These are phyloP conservation scores for Fusarium redolens DNA, from an alignment of 2,329 filamentous ascomycete species.

Conservation along the genomic window DNA sequence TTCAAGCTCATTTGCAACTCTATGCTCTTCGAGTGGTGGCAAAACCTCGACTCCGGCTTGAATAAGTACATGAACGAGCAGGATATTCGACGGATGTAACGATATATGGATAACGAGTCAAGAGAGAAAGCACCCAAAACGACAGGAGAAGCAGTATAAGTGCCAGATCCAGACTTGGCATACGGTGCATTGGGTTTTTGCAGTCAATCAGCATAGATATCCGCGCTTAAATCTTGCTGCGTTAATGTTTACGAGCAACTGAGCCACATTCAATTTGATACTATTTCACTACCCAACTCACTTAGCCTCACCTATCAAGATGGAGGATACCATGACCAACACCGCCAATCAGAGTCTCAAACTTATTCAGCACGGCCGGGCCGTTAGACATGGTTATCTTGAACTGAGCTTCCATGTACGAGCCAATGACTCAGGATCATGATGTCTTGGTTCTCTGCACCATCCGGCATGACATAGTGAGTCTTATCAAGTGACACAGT, in stretches of 20 bases:
- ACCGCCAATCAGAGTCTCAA: background rate
- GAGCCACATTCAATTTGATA: conserved; percentile 38
- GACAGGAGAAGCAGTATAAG: conserved; percentile 1
- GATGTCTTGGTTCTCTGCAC: conserved; percentile 6
- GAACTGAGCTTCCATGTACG: background rate
- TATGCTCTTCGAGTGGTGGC: conserved; percentile 99
- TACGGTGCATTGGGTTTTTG: conserved; percentile 28
- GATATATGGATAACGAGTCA: conserved; percentile 7
- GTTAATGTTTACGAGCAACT: conserved; percentile 7
- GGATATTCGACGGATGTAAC: conserved; percentile 84
- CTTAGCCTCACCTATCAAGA: background rate
- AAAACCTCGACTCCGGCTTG: conserved; percentile 81
- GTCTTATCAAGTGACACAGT: conserved; percentile 27
- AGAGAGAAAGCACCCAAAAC: conserved; percentile 5
- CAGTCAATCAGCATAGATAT: conserved; percentile 46
- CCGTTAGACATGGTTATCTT: background rate
- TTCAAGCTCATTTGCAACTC: conserved; percentile 99
- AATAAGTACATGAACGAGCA: conserved; percentile 89
- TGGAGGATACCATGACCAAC: background rate
- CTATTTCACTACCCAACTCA: conserved; percentile 12
- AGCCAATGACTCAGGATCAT: background rate
- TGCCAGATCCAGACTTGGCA: conserved; percentile 3
- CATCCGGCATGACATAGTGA: conserved; percentile 4
- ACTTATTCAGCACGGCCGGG: background rate
- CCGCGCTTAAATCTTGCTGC: conserved; percentile 29